Evolutionary conservation across 139 green algal genomes (phyloP), one percentile per base, ranked within the genome.

Genomic region (Chlorella sp.): DNA sequence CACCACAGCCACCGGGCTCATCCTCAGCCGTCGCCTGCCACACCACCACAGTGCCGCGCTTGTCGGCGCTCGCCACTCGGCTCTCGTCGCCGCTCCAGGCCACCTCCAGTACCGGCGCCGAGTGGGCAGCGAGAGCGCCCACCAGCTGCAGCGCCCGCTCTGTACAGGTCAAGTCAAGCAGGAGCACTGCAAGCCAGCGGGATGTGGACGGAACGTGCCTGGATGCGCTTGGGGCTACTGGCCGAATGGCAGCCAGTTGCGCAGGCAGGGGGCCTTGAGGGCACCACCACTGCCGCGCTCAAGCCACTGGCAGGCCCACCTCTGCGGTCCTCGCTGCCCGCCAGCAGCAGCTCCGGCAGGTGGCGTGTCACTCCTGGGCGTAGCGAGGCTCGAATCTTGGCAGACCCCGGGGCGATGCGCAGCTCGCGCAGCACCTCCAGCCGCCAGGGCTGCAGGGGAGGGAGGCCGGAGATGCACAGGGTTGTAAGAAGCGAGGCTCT

Each of bases 281-380:
- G n/a, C n/a, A n/a, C n/a, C n/a, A n/a, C n/a, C n/a, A n/a, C 11
- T 34, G 30, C 64, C 11, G 11, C 64, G 11, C 30, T 34, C 13
- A 72, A n/a, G 64, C 16, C 64, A 9, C 32, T 16, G 64, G 30
- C 64, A 72, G 11, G 24, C 74, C 43, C 26, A 81, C 75, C 75
- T 30, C 72, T 48, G n/a, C 64, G 46, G 48, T 80, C 80, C 67
- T 85, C 80, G 43, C 80, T 54, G 44, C 80, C 80, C 5, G 43
- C 40, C 1, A 64, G 43, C 67, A 85, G 32, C 80, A 79, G 56
- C 67, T 85, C 80, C 0, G 80, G 80, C 46, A 44, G 80, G 68
- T 79, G 48, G 2, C 54, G 24, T 6, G 13, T n/a, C 20, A 41
- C 80, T 0, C 38, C 48, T 0, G 80, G 80, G 43, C 80, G 56